A percentile compares a stretch with the other conserved stretches of the same genome.
phyloP scores from a whole-genome alignment of 129 eudicot species.

The Mikania micrantha region DNA sequence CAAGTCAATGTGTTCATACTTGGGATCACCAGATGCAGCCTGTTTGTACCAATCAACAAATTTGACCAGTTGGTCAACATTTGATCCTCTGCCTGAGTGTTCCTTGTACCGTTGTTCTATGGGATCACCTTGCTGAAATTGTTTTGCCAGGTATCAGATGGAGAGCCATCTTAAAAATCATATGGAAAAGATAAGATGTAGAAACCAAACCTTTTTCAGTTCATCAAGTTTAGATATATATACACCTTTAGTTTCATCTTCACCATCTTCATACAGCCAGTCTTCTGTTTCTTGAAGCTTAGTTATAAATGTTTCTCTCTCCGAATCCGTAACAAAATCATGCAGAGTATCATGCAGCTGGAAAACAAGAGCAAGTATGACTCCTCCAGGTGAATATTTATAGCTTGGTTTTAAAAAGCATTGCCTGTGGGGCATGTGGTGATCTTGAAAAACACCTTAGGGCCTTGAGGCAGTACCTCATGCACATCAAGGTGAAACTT shows the following conservation, averaged over 20 bases:
- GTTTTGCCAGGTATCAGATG: background rate
- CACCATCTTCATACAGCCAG: conserved; percentile 4
- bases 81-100: conserved; percentile 55
- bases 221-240: background rate
- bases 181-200: background rate
- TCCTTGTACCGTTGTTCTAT: conserved; percentile 80
- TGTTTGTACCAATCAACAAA: conserved; percentile 61
- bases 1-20: conserved; percentile 1
- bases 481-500: no score
- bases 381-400: background rate
- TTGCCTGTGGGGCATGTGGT: no score
- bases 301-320: background rate
- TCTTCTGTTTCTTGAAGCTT: conserved; percentile 14
- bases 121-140: conserved; percentile 30
- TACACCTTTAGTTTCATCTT: conserved; percentile 8
- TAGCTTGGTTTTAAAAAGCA: no score
- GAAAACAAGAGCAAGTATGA: background rate
- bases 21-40: conserved; percentile 59
- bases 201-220: background rate
- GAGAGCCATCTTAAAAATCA: background rate
- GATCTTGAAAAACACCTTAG: no score
- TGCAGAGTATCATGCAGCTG: background rate
- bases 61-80: conserved; percentile 38
- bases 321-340: background rate
- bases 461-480: no score